Conservation (phyloP, 2,329 filamentous ascomycete species). For the Volutella citrinella region DNA sequence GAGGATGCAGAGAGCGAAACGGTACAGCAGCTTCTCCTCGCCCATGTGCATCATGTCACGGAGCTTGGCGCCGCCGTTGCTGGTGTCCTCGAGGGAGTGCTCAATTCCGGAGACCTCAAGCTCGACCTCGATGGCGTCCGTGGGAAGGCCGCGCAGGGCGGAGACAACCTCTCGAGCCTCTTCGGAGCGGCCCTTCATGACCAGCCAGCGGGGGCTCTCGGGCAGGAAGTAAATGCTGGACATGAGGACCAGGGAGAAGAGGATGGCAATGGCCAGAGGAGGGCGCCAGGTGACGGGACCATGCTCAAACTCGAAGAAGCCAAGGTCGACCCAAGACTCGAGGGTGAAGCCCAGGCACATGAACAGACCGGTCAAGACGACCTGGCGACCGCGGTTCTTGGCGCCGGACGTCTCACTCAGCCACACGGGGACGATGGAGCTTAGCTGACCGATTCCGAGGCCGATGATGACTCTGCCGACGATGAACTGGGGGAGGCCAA, state of each 20-base stretch:
- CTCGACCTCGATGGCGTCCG: constrained; percentile 34
- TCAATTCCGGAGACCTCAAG: constrained; percentile 46
- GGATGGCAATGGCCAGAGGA: constrained; percentile 32
- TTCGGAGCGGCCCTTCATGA: constrained; percentile 27
- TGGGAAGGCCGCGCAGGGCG: constrained; percentile 33
- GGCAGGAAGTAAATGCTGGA: constrained; percentile 31
- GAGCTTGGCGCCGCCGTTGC: constrained; percentile 33
- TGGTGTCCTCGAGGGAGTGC: constrained; percentile 42
- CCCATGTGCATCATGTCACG: constrained; percentile 45
- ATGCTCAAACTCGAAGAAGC: constrained; percentile 32
- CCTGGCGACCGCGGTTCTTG: constrained; percentile 44
- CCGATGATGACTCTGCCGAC: constrained; percentile 50
- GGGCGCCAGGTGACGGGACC: constrained; percentile 30
- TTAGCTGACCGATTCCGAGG: constrained; percentile 50
- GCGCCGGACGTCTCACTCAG: constrained; percentile 49
- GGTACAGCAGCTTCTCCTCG: constrained; percentile 47
- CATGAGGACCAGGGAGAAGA: constrained; percentile 29
- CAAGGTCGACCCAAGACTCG: constrained; percentile 43
- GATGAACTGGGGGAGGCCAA: constrained; percentile 30
- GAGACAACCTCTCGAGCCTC: constrained; percentile 32
- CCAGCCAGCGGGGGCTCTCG: constrained; percentile 34
- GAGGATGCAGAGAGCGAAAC: constrained; percentile 29
- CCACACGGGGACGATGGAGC: constrained; percentile 52
- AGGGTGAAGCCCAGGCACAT: constrained; percentile 39
- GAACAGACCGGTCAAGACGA: constrained; percentile 49